phyloP scores from a whole-genome alignment of 257 asterid genomes.

The Capsicum pubescens region DNA sequence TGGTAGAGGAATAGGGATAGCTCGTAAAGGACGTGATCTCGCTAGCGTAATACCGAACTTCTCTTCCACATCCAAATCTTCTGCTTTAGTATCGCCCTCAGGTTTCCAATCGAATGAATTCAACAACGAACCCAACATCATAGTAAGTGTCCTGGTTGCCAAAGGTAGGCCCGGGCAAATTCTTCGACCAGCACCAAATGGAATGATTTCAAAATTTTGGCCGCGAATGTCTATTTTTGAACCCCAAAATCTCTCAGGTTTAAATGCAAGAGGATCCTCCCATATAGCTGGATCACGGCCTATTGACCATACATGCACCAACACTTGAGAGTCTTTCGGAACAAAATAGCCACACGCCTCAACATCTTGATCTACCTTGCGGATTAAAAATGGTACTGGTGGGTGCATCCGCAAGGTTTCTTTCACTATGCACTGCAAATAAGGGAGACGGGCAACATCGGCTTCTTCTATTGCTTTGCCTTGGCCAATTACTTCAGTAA shows the following conservation, averaged over 20 bases:
- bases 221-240: constrained; percentile 60
- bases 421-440: constrained; percentile 55
- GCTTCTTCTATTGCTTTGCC: constrained; percentile 57
- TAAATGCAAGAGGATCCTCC: constrained; percentile 61
- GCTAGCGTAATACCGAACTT: constrained; percentile 67
- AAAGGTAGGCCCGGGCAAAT: constrained; percentile 78
- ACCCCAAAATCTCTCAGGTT: constrained; percentile 64
- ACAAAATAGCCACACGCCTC: constrained; percentile 55
- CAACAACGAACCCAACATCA: constrained; percentile 66
- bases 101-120: constrained; percentile 73
- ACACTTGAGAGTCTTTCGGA: constrained; percentile 59
- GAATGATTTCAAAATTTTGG: constrained; percentile 66
- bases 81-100: constrained; percentile 44
- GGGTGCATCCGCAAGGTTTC: constrained; percentile 78
- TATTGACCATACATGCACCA: constrained; percentile 67
- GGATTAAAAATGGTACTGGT: constrained; percentile 71
- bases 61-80: constrained; percentile 63
- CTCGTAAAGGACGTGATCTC: constrained; percentile 56
- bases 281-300: constrained; percentile 63
- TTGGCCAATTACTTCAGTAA: constrained; percentile 54
- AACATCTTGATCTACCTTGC: constrained; percentile 52
- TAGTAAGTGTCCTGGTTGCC: constrained; percentile 59
- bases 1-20: constrained; percentile 50
- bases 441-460: constrained; percentile 58
- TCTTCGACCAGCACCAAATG: constrained; percentile 80